Conservation (phyloP, 768 basidiomycete species). For the Zangia roseola region DNA sequence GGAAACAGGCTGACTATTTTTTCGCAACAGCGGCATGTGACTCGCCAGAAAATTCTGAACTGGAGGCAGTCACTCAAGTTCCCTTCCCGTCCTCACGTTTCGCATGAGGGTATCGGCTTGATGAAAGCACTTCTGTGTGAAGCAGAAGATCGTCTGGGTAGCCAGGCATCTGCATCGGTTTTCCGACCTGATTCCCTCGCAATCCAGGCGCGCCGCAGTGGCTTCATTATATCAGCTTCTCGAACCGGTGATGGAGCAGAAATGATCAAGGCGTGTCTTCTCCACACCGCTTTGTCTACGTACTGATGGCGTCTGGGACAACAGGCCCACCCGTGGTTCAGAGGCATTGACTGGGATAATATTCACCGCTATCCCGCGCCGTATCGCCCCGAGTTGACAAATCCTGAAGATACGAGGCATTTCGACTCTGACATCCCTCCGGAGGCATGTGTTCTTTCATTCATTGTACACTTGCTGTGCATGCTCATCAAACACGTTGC, state of each 20-base stretch:
- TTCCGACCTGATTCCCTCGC: conserved; percentile 78
- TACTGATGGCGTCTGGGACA: conserved; percentile 17
- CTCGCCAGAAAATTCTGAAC: conserved; percentile 95
- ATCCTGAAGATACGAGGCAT: conserved; percentile 88
- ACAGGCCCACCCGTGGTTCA: conserved; percentile 88
- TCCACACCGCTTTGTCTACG: conserved; percentile 11
- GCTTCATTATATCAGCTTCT: conserved; percentile 54
- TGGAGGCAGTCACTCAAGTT: conserved; percentile 91
- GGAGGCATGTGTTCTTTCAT: conserved; percentile 58
- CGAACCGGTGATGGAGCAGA: conserved; percentile 81
- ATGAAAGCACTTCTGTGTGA: conserved; percentile 92
- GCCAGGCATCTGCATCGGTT: conserved; percentile 63
- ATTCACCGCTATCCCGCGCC: conserved; percentile 84
- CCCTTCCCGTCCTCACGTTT: conserved; percentile 79
- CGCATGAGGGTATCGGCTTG: conserved; percentile 82
- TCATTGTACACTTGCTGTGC: conserved; percentile 13
- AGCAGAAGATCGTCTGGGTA: conserved; percentile 90
- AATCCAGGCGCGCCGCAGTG: conserved; percentile 70
- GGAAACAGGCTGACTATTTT: conserved; percentile 13
- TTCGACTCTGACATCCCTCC: conserved; percentile 94
- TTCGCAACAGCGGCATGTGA: conserved; percentile 79
- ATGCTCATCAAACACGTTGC: conserved; percentile 31
- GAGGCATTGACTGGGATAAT: conserved; percentile 85
- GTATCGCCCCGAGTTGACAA: conserved; percentile 80
- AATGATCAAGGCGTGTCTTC: conserved; percentile 70